Base-by-base conservation (phyloP, 2,329 filamentous ascomycete species). In the Calonectria hawksworthii region DNA sequence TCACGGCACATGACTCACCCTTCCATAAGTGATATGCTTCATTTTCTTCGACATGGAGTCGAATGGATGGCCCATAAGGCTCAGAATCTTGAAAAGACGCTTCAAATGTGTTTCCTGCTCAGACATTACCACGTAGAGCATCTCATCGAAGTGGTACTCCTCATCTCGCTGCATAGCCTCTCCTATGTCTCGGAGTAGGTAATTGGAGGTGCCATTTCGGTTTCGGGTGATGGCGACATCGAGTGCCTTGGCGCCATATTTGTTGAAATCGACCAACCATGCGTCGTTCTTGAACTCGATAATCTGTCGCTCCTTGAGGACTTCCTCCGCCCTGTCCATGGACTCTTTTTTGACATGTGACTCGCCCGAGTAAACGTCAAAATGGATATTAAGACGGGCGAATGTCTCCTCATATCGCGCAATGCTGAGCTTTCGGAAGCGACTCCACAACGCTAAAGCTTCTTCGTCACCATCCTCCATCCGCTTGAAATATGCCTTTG, bases 101-200 rank as follows among this genome's bases (percentile, higher is more conserved):
- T 81, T 80, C 44, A 87, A 84, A 71, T 87, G 83, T 0, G 78
- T 50, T 52, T 85, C 83, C 56, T 86, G 85, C 28, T 85, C 83
- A 0, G 79, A 72, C 0, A 81, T 78, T 21, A 86, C 85, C n/a
- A 87, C 84, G 50, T 86, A 87, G 2, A 86, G 75, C 84, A 86
- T 84, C 77, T 84, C 82, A 75, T 86, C 84, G 47, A 86, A 86
- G 0, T 67, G 26, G 70, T 84, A 82, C 44, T 89, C 88, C 72
- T 93, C 88, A n/a, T 78, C 68, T 32, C 78, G 68, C 51, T 80
- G 92, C 26, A 91, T 83, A 36, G 91, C 92, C 7, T 92, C 92
- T 16, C 91, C 93, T 52, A 95, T 91, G 82, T 95, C 93, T 79
- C 93, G 90, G 34, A 93, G 92, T 44, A 94, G 87, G 83, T 95